Percentiles rank a stretch among this genome's conserved stretches.
These are phyloP conservation scores for Umbelopsis ramanniana DNA, from an alignment of 192 early-diverging fungal genomes.

Conservation along the genomic window DNA sequence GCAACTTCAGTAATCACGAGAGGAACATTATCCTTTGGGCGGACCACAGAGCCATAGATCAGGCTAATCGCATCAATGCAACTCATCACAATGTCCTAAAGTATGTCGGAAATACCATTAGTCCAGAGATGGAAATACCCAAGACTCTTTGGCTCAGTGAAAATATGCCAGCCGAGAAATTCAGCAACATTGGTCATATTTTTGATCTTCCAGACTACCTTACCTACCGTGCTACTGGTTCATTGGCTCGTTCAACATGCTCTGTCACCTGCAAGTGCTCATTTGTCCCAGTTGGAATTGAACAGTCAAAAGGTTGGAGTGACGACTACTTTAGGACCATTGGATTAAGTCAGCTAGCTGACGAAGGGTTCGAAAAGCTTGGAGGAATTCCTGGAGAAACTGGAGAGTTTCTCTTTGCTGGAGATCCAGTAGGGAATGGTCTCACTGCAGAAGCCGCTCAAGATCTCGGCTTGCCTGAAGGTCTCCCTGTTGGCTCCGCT, in stretches of 20 bases:
- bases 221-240: constrained; percentile 66
- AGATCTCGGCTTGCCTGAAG: constrained; percentile 59
- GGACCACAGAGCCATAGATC: constrained; percentile 69
- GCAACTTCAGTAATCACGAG: constrained; percentile 50
- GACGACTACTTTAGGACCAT: constrained; percentile 55
- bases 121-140: constrained; percentile 79
- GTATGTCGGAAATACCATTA: constrained; percentile 67
- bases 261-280: constrained; percentile 77
- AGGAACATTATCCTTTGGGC: constrained; percentile 71
- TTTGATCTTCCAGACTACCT: constrained; percentile 81
- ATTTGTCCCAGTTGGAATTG: constrained; percentile 46
- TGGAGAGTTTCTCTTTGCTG: constrained; percentile 49
- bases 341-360: constrained; percentile 56
- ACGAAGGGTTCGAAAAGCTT: constrained; percentile 46
- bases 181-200: constrained; percentile 51
- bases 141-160: constrained; percentile 73
- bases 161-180: constrained; percentile 54
- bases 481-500: constrained; percentile 61
- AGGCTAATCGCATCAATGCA: constrained; percentile 64
- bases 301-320: constrained; percentile 54
- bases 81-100: constrained; percentile 62
- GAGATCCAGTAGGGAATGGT: constrained; percentile 54
- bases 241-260: constrained; percentile 52
- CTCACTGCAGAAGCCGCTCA: constrained; percentile 54
- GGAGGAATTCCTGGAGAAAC: constrained; percentile 45